Evolutionary conservation across 2,329 filamentous ascomycete genomes (phyloP).

Genomic region (Hirsutella minnesotensis): DNA sequence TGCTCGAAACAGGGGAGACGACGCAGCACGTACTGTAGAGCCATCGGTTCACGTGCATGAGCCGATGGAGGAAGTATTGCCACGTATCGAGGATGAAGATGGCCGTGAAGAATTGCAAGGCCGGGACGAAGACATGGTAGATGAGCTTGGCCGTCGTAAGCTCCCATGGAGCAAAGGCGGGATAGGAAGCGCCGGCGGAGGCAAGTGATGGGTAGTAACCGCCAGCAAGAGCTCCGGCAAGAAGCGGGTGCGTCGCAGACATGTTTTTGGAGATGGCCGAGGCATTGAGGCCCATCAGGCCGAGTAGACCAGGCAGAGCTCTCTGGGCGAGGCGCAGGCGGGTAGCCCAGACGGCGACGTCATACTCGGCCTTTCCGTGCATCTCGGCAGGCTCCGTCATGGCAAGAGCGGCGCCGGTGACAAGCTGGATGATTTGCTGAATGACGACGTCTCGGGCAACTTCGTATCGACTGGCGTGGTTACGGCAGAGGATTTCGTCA

Average conservation of each 20-base stretch:
- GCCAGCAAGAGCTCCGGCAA: slow-evolving; percentile 67
- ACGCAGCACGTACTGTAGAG: slow-evolving; percentile 65
- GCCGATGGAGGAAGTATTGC: slow-evolving; percentile 95
- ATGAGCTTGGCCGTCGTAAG: slow-evolving; percentile 59
- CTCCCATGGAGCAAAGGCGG: slow-evolving; percentile 79
- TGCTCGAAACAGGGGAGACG: not conserved
- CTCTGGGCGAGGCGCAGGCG: slow-evolving; percentile 69
- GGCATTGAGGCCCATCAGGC: slow-evolving; percentile 65
- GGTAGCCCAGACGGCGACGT: slow-evolving; percentile 82
- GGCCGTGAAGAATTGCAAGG: slow-evolving; percentile 63
- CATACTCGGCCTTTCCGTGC: slow-evolving; percentile 69
- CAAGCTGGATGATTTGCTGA: slow-evolving; percentile 82
- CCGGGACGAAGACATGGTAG: slow-evolving; percentile 69
- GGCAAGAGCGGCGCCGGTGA: slow-evolving; percentile 54
- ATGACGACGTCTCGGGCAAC: slow-evolving; percentile 84
- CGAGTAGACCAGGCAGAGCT: slow-evolving; percentile 61
- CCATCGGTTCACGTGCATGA: slow-evolving; percentile 97
- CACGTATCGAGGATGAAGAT: slow-evolving; percentile 80
- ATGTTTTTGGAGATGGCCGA: slow-evolving; percentile 64
- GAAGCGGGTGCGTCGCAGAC: slow-evolving; percentile 54
- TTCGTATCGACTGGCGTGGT: slow-evolving; percentile 74
- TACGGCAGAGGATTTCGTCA: slow-evolving; percentile 76
- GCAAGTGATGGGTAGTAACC: slow-evolving; percentile 67
- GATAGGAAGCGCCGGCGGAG: slow-evolving; percentile 43
- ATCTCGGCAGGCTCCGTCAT: slow-evolving; percentile 63